A percentile compares a stretch with the other conserved stretches of the same genome.
These are phyloP conservation scores for Entophlyctis luteolus DNA, from an alignment of 192 early-diverging fungal species.

Conservation along the genomic window DNA sequence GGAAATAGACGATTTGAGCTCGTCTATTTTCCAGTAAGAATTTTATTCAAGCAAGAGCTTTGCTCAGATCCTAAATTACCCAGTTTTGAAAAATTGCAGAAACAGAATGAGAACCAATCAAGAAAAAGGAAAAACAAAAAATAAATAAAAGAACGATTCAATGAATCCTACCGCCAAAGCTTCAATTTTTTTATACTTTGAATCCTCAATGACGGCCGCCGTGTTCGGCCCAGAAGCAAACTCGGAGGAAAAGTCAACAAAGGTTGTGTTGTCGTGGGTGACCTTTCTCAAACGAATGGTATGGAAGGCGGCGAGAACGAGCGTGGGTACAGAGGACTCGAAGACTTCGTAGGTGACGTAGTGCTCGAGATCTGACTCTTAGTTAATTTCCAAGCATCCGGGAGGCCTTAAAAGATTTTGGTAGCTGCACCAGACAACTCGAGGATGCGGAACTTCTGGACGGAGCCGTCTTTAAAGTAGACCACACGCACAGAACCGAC, in stretches of 20 bases:
- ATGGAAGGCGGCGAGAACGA: conserved; percentile 35
- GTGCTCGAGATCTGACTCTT: conserved; percentile 20
- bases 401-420: not conserved
- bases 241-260: conserved; percentile 45
- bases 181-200: conserved; percentile 43
- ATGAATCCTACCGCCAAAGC: conserved; percentile 27
- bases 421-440: conserved; percentile 26
- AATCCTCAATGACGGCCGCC: conserved; percentile 36
- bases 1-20: too few relatives aligned
- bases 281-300: conserved; percentile 37
- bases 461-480: conserved; percentile 45
- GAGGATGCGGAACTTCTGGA: conserved; percentile 37
- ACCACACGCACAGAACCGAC: conserved; percentile 41
- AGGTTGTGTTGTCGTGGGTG: conserved; percentile 41
- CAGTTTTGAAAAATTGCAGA: too few relatives aligned
- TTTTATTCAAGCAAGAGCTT: too few relatives aligned
- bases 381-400: not conserved
- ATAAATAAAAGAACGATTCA: too few relatives aligned
- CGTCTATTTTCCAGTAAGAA: too few relatives aligned
- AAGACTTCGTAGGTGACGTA: conserved; percentile 45
- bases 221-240: conserved; percentile 37
- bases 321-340: conserved; percentile 31
- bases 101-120: too few relatives aligned
- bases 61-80: too few relatives aligned
- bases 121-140: too few relatives aligned